Evolutionary conservation across 2,329 filamentous ascomycete genomes (phyloP).

Genomic region (Talaromyces piceae): DNA sequence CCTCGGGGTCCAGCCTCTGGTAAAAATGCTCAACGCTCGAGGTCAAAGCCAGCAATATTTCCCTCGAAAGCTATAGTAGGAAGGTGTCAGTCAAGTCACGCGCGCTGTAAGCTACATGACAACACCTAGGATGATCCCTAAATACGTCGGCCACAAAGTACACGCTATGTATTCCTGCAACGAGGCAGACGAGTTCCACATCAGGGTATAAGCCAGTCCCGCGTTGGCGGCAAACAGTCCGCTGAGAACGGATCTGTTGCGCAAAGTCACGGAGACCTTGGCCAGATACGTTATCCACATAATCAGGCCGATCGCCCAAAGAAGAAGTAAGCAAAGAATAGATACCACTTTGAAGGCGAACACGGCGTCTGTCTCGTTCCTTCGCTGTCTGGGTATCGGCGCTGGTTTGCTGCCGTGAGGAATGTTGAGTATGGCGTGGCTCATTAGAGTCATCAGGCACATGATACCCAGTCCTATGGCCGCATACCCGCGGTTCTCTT

Average conservation of each 20-base stretch:
- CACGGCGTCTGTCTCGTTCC: neutral
- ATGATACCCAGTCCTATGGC: neutral
- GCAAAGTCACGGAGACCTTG: neutral
- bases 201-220: neutral
- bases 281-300: neutral
- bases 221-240: neutral
- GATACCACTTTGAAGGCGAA: neutral
- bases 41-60: neutral
- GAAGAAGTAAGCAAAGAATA: neutral
- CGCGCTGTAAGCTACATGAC: neutral
- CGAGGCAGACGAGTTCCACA: neutral
- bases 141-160: neutral
- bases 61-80: neutral
- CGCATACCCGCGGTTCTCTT: neutral
- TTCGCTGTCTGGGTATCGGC: neutral
- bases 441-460: neutral
- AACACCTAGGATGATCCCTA: neutral
- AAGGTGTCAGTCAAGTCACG: neutral
- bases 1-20: too few species aligned
- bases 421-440: neutral
- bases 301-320: neutral
- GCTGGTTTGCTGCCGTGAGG: neutral
- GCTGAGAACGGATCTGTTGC: constrained; percentile 2
- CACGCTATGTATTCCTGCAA: neutral
- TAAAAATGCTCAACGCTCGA: too few species aligned